Evolutionary conservation across 208 protist genomes (phyloP), one percentile per base, ranked within the genome.

Genomic region (Trypanosoma cruzi): DNA sequence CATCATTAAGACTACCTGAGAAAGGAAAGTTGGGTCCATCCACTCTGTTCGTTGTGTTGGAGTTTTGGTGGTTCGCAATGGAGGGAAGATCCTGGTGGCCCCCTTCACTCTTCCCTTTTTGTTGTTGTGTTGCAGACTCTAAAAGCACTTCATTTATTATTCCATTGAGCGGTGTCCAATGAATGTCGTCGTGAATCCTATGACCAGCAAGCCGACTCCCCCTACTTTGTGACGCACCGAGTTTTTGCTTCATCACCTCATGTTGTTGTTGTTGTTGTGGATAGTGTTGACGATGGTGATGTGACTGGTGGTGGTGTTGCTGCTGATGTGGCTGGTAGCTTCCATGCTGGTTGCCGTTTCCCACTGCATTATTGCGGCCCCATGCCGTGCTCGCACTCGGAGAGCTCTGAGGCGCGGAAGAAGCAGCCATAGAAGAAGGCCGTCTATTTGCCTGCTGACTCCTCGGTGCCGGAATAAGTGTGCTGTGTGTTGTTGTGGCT

Each of bases 381-480:
- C 68, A 73, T 34, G 58, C 20, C 8, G 28, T 31, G 29, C 8
- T 6, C n/a, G 2, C 29, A 22, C 42, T 31, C 31, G 16, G 50
- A 28, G 57, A 48, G 11, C 22, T 49, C 40, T 56, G 0, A 50
- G 44, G 0, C 5, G 36, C 46, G 26, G 68, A 64, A 4, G 37
- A 24, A 22, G 36, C 36, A 4, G 32, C 44, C 34, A 52, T 6
- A 44, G 61, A 40, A 24, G 46, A 42, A 1, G 44, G 20, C 29
- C 56, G 44, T 14, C 64, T 37, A 20, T 64, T 62, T 22, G 26
- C 48, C 48, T 76, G 71, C 40, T 76, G 71, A 64, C 71, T 76
- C 34, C 71, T 68, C 31, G 71, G 71, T 10, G 56, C 71, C 5
- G 71, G 71, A 58, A 76, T 76, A 32, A 64, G 64, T 10, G 71